phyloP scores from a whole-genome alignment of 2,329 filamentous ascomycete species.

The Fonsecaea erecta region DNA sequence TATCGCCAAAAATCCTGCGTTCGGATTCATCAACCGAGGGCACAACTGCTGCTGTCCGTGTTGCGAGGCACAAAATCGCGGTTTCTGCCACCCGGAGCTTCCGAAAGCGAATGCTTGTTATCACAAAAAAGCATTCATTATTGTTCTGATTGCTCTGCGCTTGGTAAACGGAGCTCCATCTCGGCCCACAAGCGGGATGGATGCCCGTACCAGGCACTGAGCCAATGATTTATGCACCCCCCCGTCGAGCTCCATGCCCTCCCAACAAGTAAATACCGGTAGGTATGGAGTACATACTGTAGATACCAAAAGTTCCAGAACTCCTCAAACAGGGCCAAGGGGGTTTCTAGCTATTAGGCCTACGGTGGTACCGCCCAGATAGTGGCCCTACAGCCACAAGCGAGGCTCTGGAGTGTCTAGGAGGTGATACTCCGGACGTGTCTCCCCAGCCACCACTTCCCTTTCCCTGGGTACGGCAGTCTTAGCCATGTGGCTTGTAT shows the following conservation, averaged over 20 bases:
- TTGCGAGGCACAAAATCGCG: background rate
- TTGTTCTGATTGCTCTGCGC: too few species aligned
- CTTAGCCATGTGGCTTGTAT: background rate
- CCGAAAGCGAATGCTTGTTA: conserved; percentile 6
- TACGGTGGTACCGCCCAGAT: background rate
- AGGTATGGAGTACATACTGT: background rate
- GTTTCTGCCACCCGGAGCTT: conserved; percentile 2
- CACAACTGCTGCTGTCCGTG: background rate
- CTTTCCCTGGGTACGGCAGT: background rate
- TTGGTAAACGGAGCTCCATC: background rate
- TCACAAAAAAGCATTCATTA: background rate
- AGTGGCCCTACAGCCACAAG: background rate
- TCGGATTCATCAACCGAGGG: background rate
- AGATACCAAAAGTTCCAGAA: background rate
- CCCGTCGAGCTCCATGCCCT: background rate
- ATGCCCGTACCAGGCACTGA: background rate
- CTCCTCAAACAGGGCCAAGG: too few species aligned
- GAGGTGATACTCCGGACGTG: too few species aligned
- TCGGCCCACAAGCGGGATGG: background rate
- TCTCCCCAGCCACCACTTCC: background rate
- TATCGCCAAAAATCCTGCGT: background rate
- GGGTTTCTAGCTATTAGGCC: too few species aligned
- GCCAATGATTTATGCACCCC: background rate
- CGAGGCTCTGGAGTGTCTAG: background rate
- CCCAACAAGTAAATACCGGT: too few species aligned